A percentile compares a stretch with the other conserved stretches of the same genome.
Conservation (phyloP, 2,329 filamentous ascomycete species). For the Curvularia sp. region DNA sequence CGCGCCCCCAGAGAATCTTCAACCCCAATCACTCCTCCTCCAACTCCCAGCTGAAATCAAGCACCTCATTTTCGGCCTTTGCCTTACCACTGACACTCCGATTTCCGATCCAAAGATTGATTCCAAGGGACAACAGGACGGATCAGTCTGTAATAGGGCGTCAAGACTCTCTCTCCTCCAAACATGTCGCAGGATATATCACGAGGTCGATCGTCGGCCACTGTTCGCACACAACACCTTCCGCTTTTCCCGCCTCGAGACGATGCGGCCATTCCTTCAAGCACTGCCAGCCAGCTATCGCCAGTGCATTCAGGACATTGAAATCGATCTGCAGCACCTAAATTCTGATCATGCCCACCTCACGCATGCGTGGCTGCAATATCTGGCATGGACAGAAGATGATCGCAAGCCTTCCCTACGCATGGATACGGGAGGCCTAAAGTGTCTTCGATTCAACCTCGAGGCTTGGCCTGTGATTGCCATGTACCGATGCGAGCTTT, state of each 20-base stretch:
- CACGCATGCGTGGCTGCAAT: slow-evolving; percentile 47
- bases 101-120: slow-evolving; percentile 35
- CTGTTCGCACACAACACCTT: slow-evolving; percentile 48
- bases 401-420: slow-evolving; percentile 31
- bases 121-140: slow-evolving; percentile 1
- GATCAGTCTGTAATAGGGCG: not conserved
- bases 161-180: slow-evolving; percentile 43
- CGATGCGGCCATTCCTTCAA: slow-evolving; percentile 40
- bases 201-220: slow-evolving; percentile 40
- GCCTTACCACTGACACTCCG: slow-evolving; percentile 34
- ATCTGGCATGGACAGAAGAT: slow-evolving; percentile 38
- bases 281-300: slow-evolving; percentile 30
- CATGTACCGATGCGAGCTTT: slow-evolving; percentile 40
- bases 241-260: slow-evolving; percentile 45
- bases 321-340: slow-evolving; percentile 47
- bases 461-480: slow-evolving; percentile 43
- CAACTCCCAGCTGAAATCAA: slow-evolving; percentile 47
- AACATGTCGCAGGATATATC: slow-evolving; percentile 47
- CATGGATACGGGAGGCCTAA: slow-evolving; percentile 40
- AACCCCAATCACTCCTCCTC: slow-evolving; percentile 43
- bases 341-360: slow-evolving; percentile 32
- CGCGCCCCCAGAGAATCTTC: slow-evolving; percentile 30
- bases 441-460: slow-evolving; percentile 46
- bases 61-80: slow-evolving; percentile 40
- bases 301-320: slow-evolving; percentile 41